Base-by-base conservation (phyloP, 179 eudicot species). In the Camellia oleifera region DNA sequence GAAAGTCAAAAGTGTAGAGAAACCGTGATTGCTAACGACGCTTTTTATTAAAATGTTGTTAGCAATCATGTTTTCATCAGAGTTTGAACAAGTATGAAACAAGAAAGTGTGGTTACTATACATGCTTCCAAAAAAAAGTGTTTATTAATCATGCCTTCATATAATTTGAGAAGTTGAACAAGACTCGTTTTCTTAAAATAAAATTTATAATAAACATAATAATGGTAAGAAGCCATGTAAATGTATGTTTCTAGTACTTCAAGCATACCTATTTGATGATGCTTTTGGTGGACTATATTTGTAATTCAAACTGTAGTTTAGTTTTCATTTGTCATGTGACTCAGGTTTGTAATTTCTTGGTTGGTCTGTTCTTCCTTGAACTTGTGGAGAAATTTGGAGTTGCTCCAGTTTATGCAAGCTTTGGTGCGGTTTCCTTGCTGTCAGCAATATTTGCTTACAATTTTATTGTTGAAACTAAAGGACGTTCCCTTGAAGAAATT, bases 401-500 rank as follows among this genome's bases (percentile, higher is more conserved):
- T 9, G 90, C 86, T 78, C 93, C 92, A 8, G 89, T 92, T 80
- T 92, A 92, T 83, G 79, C 83, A 77, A 75, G 88, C 83, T 92
- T 94, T 77, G 95, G 95, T 26, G 87, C 76, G 4, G 85, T 90
- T 50, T 94, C 97, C 14, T 78, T 94, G 85, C 67, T 88, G 73
- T 90, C 95, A 26, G 92, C 95, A 17, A 44, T 83, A 60, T 94
- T 92, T 80, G 85, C 92, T n/a, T 89, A 80, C 53, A 80, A 68
- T 68, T 88, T 83, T 70, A 78, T 88, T 8, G 90, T 92, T n/a
- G 97, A 94, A 87, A 94, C 98, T n/a, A 90, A 86, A 88, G 98
- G 98, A 32, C 91, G 95, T 61, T 94, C 98, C 23, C 95, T 94
- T 46, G 98, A 94, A 85, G 93, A 91, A 82, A 94, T 94, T 46